phyloP scores from a whole-genome alignment of 192 early-diverging fungal genomes.

The Coemansia sp. region DNA sequence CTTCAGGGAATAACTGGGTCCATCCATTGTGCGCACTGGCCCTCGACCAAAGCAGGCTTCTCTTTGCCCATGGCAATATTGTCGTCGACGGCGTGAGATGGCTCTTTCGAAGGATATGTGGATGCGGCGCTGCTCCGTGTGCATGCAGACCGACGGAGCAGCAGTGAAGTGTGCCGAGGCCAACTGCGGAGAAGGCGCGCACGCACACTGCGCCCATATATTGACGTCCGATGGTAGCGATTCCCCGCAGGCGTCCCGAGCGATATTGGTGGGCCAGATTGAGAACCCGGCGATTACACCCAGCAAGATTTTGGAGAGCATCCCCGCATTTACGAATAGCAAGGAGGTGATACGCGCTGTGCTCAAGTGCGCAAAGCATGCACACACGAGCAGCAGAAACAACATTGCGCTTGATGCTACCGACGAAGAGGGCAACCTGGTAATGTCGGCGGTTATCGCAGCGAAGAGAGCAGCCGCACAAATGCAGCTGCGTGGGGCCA shows the following conservation, averaged over 20 bases:
- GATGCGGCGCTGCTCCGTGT: constrained; percentile 33
- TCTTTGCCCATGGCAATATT: constrained; percentile 30
- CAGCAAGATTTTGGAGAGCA: not conserved
- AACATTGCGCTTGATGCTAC: constrained; percentile 13
- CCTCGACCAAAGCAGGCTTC: constrained; percentile 56
- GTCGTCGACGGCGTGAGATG: constrained; percentile 23
- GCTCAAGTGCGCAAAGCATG: constrained; percentile 20
- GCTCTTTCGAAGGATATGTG: constrained; percentile 29
- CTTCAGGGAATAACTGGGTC: constrained; percentile 75
- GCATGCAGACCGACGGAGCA: constrained; percentile 22
- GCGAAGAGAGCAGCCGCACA: constrained; percentile 11
- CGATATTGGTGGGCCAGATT: not conserved
- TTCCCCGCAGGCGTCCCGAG: not conserved
- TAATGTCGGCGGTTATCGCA: constrained; percentile 22
- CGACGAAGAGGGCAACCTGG: constrained; percentile 16
- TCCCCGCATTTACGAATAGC: constrained; percentile 9
- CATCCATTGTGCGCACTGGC: constrained; percentile 69
- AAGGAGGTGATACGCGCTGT: constrained; percentile 1
- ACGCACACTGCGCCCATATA: constrained; percentile 23
- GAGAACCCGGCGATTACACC: not conserved
- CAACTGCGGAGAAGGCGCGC: constrained; percentile 26
- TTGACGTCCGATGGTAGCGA: not conserved
- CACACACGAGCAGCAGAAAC: not conserved
- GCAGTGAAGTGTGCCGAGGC: constrained; percentile 15
- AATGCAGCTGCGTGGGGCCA: constrained; percentile 8